Base-by-base conservation (phyloP, 2,329 filamentous ascomycete genomes). In the Xylaria sp. region DNA sequence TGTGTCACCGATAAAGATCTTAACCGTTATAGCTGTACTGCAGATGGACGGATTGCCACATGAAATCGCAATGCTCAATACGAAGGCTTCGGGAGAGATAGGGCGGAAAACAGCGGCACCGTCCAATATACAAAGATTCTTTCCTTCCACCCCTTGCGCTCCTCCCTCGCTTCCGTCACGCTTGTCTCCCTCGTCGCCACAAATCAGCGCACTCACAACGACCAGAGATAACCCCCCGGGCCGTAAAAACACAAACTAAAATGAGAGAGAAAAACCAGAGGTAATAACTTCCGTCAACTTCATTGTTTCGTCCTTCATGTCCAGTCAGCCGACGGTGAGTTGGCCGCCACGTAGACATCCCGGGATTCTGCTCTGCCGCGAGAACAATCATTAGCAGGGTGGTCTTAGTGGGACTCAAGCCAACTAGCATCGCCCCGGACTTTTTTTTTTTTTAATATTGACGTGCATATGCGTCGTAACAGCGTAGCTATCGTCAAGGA, bases 401-500 rank as follows among this genome's bases (percentile, higher is more conserved):
- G 53, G 59, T 60, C 65, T 59, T 63, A 52, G 61, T 58, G 57
- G 57, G 10, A 13, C 16, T 44, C 46, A 13, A 47, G 59, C 66
- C 68, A 66, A 64, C 63, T 56, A 63, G 66, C 59, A 65, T 67
- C 65, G 66, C 61, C 57, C 65, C 49, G 70, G 67, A 67, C 67
- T 68, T 72, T 63, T 70, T 70, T 67, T 70, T 72, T 63, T 70
- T 70, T 68, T 70, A 69, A 69, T 54, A 51, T 67, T 68, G 70
- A 72, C 69, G 69, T 69, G 69, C 70, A 63, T 72, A 66, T 72
- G 71, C 71, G 68, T 73, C 71, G 70, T 73, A 72, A 73, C 67
- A 71, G 67, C 71, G 71, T 73, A 72, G 70, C 71, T 71, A 70
- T 73, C 71, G 68, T 73, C 66, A 73, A 68, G 66, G 69, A 68